Evolutionary conservation across 2,329 filamentous ascomycete species (phyloP).

Genomic region (Aschersonia sp.): DNA sequence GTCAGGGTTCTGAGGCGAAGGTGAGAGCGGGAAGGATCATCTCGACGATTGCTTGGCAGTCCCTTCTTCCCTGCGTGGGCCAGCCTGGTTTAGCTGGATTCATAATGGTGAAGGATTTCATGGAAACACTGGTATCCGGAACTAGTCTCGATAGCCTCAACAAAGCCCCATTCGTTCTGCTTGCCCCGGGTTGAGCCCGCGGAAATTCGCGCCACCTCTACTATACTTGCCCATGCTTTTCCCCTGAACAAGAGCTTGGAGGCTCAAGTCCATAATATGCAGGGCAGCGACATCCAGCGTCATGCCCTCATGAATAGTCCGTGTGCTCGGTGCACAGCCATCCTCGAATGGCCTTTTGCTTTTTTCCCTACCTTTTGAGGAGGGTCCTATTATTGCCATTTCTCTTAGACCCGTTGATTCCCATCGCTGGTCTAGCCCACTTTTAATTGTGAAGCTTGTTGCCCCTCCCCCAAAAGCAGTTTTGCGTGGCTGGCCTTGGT

Average conservation of each 20-base stretch:
- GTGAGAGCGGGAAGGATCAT: not conserved
- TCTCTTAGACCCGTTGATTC: no score
- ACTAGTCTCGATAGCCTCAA: not conserved
- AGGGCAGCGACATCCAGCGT: no score
- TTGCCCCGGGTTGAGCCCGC: not conserved
- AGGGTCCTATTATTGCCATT: no score
- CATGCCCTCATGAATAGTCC: no score
- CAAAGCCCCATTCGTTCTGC: not conserved
- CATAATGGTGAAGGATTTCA: not conserved
- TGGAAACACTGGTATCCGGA: not conserved
- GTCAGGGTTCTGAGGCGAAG: not conserved
- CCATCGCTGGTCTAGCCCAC: no score
- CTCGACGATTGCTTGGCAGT: not conserved
- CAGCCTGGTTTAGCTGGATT: not conserved
- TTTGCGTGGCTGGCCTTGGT: not conserved
- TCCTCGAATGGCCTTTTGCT: no score
- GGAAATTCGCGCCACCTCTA: not conserved
- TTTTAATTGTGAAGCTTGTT: not conserved
- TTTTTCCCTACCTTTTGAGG: no score
- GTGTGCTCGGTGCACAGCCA: no score
- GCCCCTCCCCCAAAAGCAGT: not conserved
- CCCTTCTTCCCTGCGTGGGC: not conserved
- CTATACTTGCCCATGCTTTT: not conserved
- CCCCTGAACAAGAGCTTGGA: not conserved
- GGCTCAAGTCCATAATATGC: no score